Percentiles rank a stretch among this genome's conserved stretches.
Conservation (phyloP, 495 filamentous ascomycete genomes). For the Penicillium egyptiacum region DNA sequence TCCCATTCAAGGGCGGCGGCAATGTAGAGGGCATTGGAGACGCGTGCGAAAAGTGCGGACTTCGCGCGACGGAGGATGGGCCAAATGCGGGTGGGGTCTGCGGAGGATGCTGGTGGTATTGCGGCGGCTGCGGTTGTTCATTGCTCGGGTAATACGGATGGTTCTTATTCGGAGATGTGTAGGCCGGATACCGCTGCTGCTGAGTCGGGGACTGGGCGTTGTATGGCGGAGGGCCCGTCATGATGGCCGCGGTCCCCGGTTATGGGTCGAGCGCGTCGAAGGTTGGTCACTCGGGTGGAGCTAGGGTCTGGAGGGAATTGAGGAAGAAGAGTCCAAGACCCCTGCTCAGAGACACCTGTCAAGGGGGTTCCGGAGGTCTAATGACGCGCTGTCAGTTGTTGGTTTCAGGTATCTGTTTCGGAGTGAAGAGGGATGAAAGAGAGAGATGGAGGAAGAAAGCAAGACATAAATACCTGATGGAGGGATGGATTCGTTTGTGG, state of each 20-base stretch:
- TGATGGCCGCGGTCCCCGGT: conserved; percentile 43
- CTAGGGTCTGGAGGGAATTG: conserved; percentile 24
- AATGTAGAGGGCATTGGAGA: conserved; percentile 52
- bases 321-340: conserved; percentile 13
- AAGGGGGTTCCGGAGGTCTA: conserved; percentile 29
- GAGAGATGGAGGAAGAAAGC: conserved; percentile 10
- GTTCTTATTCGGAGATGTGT: conserved; percentile 49
- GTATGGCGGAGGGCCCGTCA: conserved; percentile 52
- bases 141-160: conserved; percentile 57
- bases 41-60: conserved; percentile 52
- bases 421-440: conserved; percentile 12
- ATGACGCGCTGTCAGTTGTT: conserved; percentile 32
- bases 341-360: conserved; percentile 24
- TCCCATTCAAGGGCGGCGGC: conserved; percentile 50
- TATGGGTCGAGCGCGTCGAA: conserved; percentile 26
- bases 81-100: conserved; percentile 54
- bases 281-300: conserved; percentile 10
- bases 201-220: conserved; percentile 47
- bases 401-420: conserved; percentile 9
- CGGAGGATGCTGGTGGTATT: conserved; percentile 53
- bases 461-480: conserved; percentile 26
- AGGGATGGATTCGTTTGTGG: conserved; percentile 32
- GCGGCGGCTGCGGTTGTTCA: conserved; percentile 39
- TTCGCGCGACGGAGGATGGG: conserved; percentile 55
- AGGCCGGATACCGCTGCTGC: conserved; percentile 40